Evolutionary conservation across 2,329 filamentous ascomycete genomes (phyloP).

Genomic region (Botrytis paeoniae): DNA sequence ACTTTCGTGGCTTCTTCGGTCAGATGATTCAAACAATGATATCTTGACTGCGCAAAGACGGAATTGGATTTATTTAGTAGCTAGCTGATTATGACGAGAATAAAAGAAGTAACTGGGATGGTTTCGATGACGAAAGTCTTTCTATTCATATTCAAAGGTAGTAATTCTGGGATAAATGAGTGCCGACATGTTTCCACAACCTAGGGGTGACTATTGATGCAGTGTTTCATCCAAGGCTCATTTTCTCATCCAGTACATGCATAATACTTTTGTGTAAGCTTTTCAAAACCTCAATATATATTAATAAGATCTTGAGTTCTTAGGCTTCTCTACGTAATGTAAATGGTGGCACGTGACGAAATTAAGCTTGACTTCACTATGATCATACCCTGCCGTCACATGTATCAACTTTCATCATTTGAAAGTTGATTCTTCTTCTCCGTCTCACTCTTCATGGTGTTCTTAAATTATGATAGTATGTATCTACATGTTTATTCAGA

Average conservation of each 20-base stretch:
- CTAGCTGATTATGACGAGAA: neutral
- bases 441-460: rapidly evolving
- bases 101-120: rapidly evolving
- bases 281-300: rapidly evolving
- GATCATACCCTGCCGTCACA: neutral
- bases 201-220: neutral
- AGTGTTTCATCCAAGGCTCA: neutral
- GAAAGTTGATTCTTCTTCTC: neutral
- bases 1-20: neutral
- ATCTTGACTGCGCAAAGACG: neutral
- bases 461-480: rapidly evolving
- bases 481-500: rapidly evolving
- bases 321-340: neutral
- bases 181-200: neutral
- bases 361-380: neutral
- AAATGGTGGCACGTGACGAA: neutral
- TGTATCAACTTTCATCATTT: neutral
- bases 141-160: neutral
- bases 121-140: neutral
- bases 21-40: neutral
- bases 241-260: neutral
- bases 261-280: neutral
- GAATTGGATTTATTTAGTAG: rapidly evolving
- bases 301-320: rapidly evolving
- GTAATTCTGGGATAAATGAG: rapidly evolving